Evolutionary conservation across 208 protist species (phyloP), one percentile per base, ranked within the genome.

Genomic region (Wallacemonas sp.): DNA sequence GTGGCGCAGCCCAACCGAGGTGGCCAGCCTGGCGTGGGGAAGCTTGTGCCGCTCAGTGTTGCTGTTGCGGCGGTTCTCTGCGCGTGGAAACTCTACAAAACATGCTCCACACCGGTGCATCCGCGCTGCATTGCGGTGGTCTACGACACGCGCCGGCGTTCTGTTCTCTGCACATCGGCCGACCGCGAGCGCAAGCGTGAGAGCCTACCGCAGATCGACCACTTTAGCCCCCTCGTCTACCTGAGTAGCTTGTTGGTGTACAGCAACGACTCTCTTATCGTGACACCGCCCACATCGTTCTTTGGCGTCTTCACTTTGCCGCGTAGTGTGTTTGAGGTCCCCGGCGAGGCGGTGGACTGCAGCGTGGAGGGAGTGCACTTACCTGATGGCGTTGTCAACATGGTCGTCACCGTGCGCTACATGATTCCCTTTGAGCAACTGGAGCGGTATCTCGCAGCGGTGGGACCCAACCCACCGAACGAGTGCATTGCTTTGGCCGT

Each of bases 221-320:
- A 87, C 69, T 86, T 83, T 54, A 77, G 77, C 41, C 76, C 76
- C 0, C 30, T 76, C 1, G 60, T 84, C 36, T 90, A 85, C 66
- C 29, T 93, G 10, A 70, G 77, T 45, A 75, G 73, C 8, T 22
- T 70, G 26, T 38, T 89, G 4, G 62, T 91, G 55, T 83, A 79
- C 63, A 76, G 76, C 59, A 79, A 65, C 50, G 54, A 53, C 39
- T 71, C 66, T 15, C 45, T 76, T 2, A 67, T 94, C 38, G 48
- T 92, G 12, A 69, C 82, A 22, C 89, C 89, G 19, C 85, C 83
- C 30, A 76, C 83, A 0, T 87, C 83, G 15, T 91, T 92, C 60
- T 94, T 87, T 63, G 71, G 71, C 41, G 73, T 78, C 45, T 94
- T 94, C 69, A 90, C 81, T 15, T 54, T 94, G 8, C 89, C 89